Conservation (phyloP, 352 stramenopile genomes). For the Peronospora destructor region DNA sequence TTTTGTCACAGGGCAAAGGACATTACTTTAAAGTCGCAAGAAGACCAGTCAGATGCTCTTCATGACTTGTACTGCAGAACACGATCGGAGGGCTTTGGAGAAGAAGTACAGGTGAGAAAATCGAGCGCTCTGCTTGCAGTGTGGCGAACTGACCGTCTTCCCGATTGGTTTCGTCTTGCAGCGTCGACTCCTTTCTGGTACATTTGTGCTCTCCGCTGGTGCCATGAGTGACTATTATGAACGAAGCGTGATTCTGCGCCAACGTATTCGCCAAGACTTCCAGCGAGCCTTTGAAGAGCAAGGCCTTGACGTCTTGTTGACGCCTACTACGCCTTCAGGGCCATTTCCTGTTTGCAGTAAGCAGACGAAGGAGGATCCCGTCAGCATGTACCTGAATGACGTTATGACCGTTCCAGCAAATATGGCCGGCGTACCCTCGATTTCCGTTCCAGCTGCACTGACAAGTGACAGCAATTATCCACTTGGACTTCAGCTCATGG, state of each 20-base stretch:
- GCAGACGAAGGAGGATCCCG: constrained; percentile 54
- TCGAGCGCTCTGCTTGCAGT: background rate
- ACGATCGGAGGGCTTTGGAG: constrained; percentile 85
- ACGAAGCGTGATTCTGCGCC: constrained; percentile 67
- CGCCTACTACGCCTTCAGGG: constrained; percentile 77
- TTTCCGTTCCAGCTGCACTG: constrained; percentile 71
- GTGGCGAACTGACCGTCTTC: background rate
- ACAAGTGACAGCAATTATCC: constrained; percentile 51
- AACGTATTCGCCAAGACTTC: constrained; percentile 78
- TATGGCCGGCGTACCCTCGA: constrained; percentile 78
- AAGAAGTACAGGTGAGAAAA: constrained; percentile 79
- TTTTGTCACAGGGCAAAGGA: constrained; percentile 42
- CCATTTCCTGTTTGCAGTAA: constrained; percentile 63
- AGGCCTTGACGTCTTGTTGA: constrained; percentile 79
- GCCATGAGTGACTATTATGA: constrained; percentile 89
- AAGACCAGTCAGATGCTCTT: constrained; percentile 69
- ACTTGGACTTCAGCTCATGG: constrained; percentile 79
- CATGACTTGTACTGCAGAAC: constrained; percentile 85
- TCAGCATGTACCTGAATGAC: constrained; percentile 88
- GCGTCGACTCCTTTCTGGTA: constrained; percentile 87
- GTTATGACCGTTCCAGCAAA: constrained; percentile 89
- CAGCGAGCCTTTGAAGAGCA: constrained; percentile 45
- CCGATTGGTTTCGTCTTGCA: constrained; percentile 15
- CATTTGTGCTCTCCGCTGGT: constrained; percentile 83
- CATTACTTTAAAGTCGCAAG: constrained; percentile 36